phyloP scores from a whole-genome alignment of 805 yeast genomes.

The Lipomyces starkeyi region DNA sequence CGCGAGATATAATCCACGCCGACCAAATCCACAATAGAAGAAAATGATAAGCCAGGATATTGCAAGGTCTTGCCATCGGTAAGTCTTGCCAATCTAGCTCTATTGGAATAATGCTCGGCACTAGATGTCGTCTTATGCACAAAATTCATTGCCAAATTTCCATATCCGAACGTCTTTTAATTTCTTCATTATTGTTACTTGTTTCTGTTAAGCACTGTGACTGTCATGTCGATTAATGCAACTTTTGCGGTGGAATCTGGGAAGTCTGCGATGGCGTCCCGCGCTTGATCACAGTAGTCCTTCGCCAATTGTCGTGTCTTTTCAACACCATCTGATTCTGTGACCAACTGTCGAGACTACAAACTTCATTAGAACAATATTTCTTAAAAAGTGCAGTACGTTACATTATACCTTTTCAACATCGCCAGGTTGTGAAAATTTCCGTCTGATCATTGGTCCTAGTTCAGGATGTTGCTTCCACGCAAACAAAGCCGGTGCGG shows the following conservation, averaged over 20 bases:
- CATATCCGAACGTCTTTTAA: not conserved
- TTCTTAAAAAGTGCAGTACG: not conserved
- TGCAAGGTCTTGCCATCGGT: not conserved
- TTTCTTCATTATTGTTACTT: constrained; percentile 52
- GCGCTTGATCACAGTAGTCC: constrained; percentile 76
- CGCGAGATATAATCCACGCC: not conserved
- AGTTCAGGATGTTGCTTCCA: constrained; percentile 88
- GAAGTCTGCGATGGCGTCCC: constrained; percentile 64
- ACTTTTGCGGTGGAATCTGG: constrained; percentile 91
- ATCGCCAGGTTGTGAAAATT: constrained; percentile 82
- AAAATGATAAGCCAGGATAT: not conserved
- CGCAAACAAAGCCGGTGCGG: constrained; percentile 94
- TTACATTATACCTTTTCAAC: constrained; percentile 56
- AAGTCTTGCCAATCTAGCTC: not conserved
- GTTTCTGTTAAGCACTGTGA: constrained; percentile 78
- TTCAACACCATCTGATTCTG: constrained; percentile 71
- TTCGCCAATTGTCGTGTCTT: constrained; percentile 79
- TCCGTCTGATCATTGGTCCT: constrained; percentile 82
- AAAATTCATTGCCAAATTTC: not conserved
- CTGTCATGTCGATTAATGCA: constrained; percentile 84
- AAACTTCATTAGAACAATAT: not conserved
- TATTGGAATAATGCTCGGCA: not conserved
- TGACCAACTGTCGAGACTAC: constrained; percentile 72
- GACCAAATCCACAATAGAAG: not conserved
- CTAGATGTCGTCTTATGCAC: not conserved